Evolutionary conservation across 495 filamentous ascomycete genomes (phyloP).

Genomic region (Hyaloscypha variabilis): DNA sequence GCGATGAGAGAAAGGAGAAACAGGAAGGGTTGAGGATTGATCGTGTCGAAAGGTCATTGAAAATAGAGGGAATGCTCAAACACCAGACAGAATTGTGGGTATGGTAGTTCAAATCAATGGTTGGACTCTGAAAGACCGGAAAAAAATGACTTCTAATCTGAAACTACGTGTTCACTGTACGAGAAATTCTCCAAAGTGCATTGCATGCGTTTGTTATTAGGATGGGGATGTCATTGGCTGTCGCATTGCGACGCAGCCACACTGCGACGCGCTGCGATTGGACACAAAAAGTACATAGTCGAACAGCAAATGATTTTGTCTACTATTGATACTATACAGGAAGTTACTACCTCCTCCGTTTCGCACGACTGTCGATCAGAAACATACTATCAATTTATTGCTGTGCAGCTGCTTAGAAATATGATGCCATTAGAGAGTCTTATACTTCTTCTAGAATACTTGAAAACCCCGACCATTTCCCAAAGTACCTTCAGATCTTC

Average conservation of each 20-base stretch:
- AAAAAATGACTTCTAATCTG: neutral
- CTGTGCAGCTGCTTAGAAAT: neutral
- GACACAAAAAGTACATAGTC: slow-evolving; percentile 1
- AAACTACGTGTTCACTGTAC: neutral
- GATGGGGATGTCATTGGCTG: slow-evolving; percentile 1
- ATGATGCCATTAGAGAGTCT: neutral
- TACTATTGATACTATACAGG: neutral
- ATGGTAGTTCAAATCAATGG: neutral
- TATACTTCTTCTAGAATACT: neutral
- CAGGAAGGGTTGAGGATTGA: neutral
- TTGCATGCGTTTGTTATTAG: slow-evolving; percentile 4
- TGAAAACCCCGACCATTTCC: neutral
- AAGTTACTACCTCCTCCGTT: neutral
- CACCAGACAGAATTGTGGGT: neutral
- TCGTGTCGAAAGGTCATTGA: neutral
- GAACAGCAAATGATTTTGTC: neutral
- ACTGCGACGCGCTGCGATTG: slow-evolving; percentile 10
- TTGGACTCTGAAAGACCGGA: slow-evolving; percentile 1
- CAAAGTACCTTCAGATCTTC: neutral
- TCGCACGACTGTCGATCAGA: neutral
- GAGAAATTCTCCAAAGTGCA: slow-evolving; percentile 2
- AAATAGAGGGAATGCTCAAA: neutral
- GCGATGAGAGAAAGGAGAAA: neutral
- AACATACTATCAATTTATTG: neutral
- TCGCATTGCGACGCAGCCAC: slow-evolving; percentile 8